Percentiles rank a stretch among this genome's conserved stretches.
These are phyloP conservation scores for Aspergillus sparsus DNA, from an alignment of 495 filamentous ascomycete species.

Conservation along the genomic window DNA sequence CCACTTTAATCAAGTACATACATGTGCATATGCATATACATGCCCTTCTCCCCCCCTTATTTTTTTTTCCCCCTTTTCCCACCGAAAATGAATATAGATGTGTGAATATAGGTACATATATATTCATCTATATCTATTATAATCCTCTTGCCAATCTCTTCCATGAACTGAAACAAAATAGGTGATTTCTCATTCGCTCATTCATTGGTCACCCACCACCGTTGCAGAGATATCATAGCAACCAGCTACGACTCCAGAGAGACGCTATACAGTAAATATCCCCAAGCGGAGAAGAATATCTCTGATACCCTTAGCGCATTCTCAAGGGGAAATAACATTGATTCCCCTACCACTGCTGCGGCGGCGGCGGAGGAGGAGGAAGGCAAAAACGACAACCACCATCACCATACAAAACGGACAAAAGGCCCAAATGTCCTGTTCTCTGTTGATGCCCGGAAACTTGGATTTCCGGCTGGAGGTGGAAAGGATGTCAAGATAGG, in stretches of 20 bases:
- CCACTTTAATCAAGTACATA: no score
- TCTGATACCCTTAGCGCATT: conserved; percentile 44
- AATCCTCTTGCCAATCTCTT: no score
- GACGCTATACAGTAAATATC: conserved; percentile 69
- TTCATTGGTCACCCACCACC: conserved; percentile 70
- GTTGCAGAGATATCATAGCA: conserved; percentile 63
- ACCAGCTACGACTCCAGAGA: conserved; percentile 61
- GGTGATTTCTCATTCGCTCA: conserved; percentile 87
- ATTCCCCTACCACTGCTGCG: no score
- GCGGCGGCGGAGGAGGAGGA: no score
- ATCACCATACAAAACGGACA: conserved; percentile 19
- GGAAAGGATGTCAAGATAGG: conserved; percentile 46
- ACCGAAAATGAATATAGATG: no score
- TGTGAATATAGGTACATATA: no score
- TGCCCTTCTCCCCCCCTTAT: no score
- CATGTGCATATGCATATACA: no score
- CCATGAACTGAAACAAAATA: conserved; percentile 27
- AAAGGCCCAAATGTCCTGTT: conserved; percentile 56
- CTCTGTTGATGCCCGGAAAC: conserved; percentile 72
- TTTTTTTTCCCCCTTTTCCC: no score
- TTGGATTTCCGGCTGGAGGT: conserved; percentile 47
- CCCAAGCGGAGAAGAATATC: conserved; percentile 66
- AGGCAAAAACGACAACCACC: neutral
- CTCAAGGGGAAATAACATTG: neutral
- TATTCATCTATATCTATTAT: no score